Evolutionary conservation across 768 basidiomycete genomes (phyloP), one percentile per base, ranked within the genome.

Genomic region (Lactarius pseudohatsudake): DNA sequence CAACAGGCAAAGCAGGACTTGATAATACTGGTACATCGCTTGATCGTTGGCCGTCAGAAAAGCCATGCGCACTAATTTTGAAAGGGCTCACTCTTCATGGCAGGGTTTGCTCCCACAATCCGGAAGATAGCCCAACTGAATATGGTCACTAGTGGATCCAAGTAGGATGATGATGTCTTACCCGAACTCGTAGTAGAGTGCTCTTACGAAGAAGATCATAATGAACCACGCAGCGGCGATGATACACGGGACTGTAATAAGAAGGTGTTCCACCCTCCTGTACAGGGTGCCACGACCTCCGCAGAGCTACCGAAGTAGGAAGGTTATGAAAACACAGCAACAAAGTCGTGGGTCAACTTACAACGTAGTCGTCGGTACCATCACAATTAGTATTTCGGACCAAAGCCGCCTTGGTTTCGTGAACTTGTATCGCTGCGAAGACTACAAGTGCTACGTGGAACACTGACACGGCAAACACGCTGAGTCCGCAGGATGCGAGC

Each of bases 1-100:
- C 71, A 94, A 84, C 61, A 94, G 82, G 73, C 91, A 93, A 56
- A 94, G 86, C 82, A 93, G 85, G 72, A 94, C 85, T 77, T 94
- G 90, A 73, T 94, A 94, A 77, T 80, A 92, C 72, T 89, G 90
- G 75, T 92, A 94, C 92, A 94, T 94, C 38, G 84, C 92, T 94
- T 69, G 61, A 69, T 57, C n/a, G 28, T 59, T 50, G 55, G 71
- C 32, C 4, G 26, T 66, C 63, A 56, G 47, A 50, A 64, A 16
- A 41, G 57, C 64, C 30, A 66, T 58, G 59, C 4, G 62, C 36
- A 10, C n/a, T 26, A 45, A 57, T 11, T 22, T 11, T 9, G 11
- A 45, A 28, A 61, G 57, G 18, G 75, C 86, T 64, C 69, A 92
- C 92, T 84, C 78, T 93, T 94, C 85, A 91, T 87, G 71, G 82